phyloP scores from a whole-genome alignment of 495 filamentous ascomycete genomes.

The Penicillium bovifimosum region DNA sequence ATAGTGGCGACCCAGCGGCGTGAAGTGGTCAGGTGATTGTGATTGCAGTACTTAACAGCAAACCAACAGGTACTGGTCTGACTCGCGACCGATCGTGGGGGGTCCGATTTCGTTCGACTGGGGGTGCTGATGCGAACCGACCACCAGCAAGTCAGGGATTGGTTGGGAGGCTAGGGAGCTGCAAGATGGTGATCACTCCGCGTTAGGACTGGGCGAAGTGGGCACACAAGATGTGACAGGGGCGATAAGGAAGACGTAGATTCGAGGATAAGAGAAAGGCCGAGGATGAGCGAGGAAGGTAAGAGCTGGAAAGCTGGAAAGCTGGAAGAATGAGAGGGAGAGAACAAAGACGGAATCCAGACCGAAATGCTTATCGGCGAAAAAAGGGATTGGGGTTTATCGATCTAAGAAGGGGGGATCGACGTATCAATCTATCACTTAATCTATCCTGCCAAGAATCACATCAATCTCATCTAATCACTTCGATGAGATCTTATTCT shows the following conservation, averaged over 20 bases:
- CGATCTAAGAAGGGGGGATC: constrained; percentile 32
- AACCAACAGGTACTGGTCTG: constrained; percentile 9
- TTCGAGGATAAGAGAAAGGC: background rate
- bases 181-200: constrained; percentile 23
- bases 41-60: constrained; percentile 23
- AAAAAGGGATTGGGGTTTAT: constrained; percentile 25
- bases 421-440: constrained; percentile 28
- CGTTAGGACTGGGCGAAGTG: constrained; percentile 8
- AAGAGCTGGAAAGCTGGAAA: background rate
- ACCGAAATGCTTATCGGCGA: constrained; percentile 6
- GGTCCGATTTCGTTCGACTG: background rate
- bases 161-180: constrained; percentile 18
- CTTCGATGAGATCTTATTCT: constrained; percentile 4
- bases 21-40: constrained; percentile 25
- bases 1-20: constrained; percentile 21
- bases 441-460: constrained; percentile 16
- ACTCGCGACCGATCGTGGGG: constrained; percentile 12
- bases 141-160: constrained; percentile 9
- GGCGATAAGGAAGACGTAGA: background rate
- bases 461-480: constrained; percentile 24
- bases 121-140: constrained; percentile 4
- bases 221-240: constrained; percentile 1
- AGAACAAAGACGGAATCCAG: constrained; percentile 8
- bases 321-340: constrained; percentile 4
- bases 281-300: constrained; percentile 1